Conservation (phyloP, 352 stramenopile genomes). For the Hyaloperonospora arabidopsidis region DNA sequence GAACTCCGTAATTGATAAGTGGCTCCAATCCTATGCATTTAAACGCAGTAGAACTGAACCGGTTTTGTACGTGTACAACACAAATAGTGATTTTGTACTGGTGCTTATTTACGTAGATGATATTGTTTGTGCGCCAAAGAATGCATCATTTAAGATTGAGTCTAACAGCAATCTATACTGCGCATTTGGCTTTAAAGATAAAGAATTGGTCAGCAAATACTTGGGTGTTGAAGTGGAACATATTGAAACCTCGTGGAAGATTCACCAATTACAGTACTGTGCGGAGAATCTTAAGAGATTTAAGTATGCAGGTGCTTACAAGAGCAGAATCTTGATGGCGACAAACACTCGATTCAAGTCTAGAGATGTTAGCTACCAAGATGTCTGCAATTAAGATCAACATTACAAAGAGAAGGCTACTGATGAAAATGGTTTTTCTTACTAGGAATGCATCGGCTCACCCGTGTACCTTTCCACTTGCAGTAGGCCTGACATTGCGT, state of each 20-base stretch:
- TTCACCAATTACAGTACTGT: background rate
- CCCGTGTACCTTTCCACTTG: background rate
- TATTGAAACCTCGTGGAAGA: background rate
- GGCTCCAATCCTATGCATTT: no score
- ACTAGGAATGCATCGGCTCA: background rate
- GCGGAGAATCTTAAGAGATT: background rate
- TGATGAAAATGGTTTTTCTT: background rate
- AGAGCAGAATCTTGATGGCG: background rate
- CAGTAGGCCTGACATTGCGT: background rate
- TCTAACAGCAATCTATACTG: background rate
- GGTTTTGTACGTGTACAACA: background rate
- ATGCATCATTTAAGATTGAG: background rate
- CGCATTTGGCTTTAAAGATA: background rate
- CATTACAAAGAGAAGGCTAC: background rate
- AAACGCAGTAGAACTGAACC: conserved; percentile 2
- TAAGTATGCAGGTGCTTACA: background rate
- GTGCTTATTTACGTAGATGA: background rate
- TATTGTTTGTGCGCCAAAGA: background rate
- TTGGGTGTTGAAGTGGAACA: background rate
- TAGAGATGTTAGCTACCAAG: background rate
- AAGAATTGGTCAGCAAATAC: background rate
- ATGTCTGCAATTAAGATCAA: no score
- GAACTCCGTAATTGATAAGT: no score
- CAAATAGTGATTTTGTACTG: background rate
- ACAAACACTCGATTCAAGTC: background rate